Evolutionary conservation across 768 basidiomycete species (phyloP), one percentile per base, ranked within the genome.

Genomic region (Gymnopilus junonius): DNA sequence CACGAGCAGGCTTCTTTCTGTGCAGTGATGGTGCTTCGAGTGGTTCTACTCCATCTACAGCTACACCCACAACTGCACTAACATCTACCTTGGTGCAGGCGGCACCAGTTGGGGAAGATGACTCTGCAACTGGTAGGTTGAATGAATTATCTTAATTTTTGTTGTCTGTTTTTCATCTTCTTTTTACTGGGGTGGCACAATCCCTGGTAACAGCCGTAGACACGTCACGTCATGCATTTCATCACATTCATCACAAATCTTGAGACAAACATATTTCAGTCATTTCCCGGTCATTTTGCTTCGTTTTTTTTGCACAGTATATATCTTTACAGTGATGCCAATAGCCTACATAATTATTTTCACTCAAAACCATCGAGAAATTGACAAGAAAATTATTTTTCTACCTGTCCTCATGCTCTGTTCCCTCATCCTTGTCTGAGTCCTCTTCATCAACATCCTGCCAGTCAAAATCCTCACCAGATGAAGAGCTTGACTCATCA

Each of bases 81-180:
- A 10, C 53, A 8, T 54, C 34, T 7, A 8, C 54, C 35, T 40
- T 23, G 15, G 37, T 17, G 5, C 8, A 55, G n/a, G 54, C 48
- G 54, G 34, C 53, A 45, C 43, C 43, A 21, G 12, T 32, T 3
- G 17, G 17, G 51, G 60, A 67, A n/a, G 66, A 69, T 15, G 70
- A 75, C 51, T 75, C 74, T 17, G 70, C 61, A 11, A 76, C 73
- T 23, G 72, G 72, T 70, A 34, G 27, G 42, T 32, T n/a, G n/a
- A n/a, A n/a, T n/a, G n/a, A n/a, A n/a, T n/a, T n/a, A n/a, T n/a
- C n/a, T n/a, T n/a, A n/a, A n/a, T n/a, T n/a, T n/a, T n/a, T n/a
- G 1, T 50, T 61, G 15, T n/a, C n/a, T n/a, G n/a, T 42, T 23
- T 40, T 34, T 11, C 21, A 43, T 34, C 21, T 20, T n/a, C 14